Base-by-base conservation (phyloP, 73 alveolate species). In the Symbiodinium pilosum region DNA sequence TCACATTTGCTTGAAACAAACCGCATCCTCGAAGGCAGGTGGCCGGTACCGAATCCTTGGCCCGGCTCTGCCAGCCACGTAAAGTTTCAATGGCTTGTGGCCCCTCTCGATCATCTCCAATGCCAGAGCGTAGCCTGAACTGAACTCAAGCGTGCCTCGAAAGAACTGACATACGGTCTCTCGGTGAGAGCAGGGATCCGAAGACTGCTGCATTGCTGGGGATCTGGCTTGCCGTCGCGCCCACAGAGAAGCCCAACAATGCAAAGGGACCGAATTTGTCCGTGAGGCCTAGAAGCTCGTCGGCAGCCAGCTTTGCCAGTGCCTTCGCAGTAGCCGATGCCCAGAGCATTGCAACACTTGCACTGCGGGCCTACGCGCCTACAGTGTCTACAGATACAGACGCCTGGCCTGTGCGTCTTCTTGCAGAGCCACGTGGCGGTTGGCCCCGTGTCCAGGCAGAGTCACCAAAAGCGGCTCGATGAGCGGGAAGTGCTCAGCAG, bases 391-490 rank as follows among this genome's bases (percentile, higher is more conserved):
- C n/a, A n/a, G n/a, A n/a, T n/a, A n/a, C n/a, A n/a, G n/a, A n/a
- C 4, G 38, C n/a, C 77, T 59, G 32, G 87, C 95, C 97, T 71
- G 36, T 43, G 97, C 97, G 71, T 91, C 88, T 1, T 38, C 81
- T 86, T 91, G 89, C 88, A 91, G 51, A n/a, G 97, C 77, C 8
- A 91, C 81, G 34, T 32, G 51, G 39, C 97, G 97, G 28, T 91
- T 91, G 39, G 71, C 47, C 64, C 97, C 97, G 43, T 91, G 97
- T 40, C 97, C 97, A 42, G 97, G 97, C 68, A 71, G 40, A 64
- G 81, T 44, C 16, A 91, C 43, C 97, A 91, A 32, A 4, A 68
- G 77, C 39, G 71, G 88, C 40, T 91, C 97, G 38, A 91, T 91
- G 83, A 47, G 71, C 43, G 97, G 97, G 71, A 32, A 41, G 24